Conservation (phyloP, 169 alveolate species). For the Theileria sp. region DNA sequence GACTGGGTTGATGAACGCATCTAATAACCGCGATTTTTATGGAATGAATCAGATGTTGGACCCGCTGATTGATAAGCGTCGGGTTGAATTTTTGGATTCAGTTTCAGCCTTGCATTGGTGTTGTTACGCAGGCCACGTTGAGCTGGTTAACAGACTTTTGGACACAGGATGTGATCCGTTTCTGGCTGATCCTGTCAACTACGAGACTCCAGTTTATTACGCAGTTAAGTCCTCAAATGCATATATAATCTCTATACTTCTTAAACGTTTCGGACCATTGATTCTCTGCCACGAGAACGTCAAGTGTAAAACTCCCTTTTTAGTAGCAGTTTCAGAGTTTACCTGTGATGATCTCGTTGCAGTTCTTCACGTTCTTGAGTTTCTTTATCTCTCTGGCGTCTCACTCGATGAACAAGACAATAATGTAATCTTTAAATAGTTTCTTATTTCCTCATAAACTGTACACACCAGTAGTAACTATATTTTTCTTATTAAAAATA, state of each 20-base stretch:
- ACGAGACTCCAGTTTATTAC: conserved; percentile 76
- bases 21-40: conserved; percentile 42
- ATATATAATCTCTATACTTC: conserved; percentile 65
- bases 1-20: conserved; percentile 42
- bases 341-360: conserved; percentile 77
- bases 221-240: conserved; percentile 78
- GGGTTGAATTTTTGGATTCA: conserved; percentile 27
- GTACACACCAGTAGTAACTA: neutral
- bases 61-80: conserved; percentile 43
- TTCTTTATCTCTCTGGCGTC: conserved; percentile 82
- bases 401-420: conserved; percentile 88
- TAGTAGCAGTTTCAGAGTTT: conserved; percentile 83
- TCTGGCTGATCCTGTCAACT: conserved; percentile 72
- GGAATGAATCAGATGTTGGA: conserved; percentile 18
- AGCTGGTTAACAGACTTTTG: conserved; percentile 67
- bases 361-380: conserved; percentile 80
- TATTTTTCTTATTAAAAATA: no score
- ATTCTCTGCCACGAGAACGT: conserved; percentile 72
- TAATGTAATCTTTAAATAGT: conserved; percentile 25
- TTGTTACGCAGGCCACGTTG: conserved; percentile 74
- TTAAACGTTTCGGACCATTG: conserved; percentile 70
- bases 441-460: neutral
- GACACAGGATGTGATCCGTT: conserved; percentile 68
- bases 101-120: conserved; percentile 66
- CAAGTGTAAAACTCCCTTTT: conserved; percentile 75